phyloP scores from a whole-genome alignment of 768 basidiomycete species.

The Phanerochaete carnosa region DNA sequence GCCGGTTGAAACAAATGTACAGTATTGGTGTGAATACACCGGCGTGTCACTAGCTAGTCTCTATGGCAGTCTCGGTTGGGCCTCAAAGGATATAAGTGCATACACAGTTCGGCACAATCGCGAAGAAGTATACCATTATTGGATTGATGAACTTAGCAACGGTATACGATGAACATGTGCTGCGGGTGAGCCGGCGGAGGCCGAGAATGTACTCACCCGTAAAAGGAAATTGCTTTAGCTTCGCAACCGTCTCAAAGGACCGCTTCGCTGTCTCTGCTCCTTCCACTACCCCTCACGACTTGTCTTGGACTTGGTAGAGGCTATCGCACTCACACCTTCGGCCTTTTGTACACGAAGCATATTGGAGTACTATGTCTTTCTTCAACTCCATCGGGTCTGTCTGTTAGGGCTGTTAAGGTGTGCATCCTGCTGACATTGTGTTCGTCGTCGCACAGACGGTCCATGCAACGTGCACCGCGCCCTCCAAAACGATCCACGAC shows the following conservation, averaged over 20 bases:
- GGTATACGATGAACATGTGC: too few species aligned
- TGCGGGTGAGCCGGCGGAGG: background rate
- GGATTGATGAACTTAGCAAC: too few species aligned
- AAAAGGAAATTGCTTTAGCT: background rate
- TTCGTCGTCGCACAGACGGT: constrained; percentile 43
- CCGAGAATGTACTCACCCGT: background rate
- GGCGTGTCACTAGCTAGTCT: too few species aligned
- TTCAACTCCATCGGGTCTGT: constrained; percentile 81
- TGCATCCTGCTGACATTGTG: background rate
- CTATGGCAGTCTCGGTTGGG: too few species aligned
- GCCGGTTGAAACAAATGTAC: too few species aligned
- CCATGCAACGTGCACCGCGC: constrained; percentile 73
- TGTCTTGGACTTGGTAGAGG: background rate
- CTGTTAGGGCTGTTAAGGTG: background rate
- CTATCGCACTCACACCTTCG: background rate
- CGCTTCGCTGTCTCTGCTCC: background rate
- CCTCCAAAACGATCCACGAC: constrained; percentile 71
- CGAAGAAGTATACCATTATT: too few species aligned
- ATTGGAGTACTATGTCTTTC: constrained; percentile 57
- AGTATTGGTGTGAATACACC: too few species aligned
- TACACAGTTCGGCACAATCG: too few species aligned
- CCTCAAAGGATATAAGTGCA: too few species aligned
- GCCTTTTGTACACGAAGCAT: background rate
- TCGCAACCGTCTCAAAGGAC: constrained; percentile 4
- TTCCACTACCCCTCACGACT: background rate